These are phyloP conservation scores for Chlamydomonas reinhardtii DNA, from an alignment of 163 green algal genomes.

Conservation along the genomic window DNA sequence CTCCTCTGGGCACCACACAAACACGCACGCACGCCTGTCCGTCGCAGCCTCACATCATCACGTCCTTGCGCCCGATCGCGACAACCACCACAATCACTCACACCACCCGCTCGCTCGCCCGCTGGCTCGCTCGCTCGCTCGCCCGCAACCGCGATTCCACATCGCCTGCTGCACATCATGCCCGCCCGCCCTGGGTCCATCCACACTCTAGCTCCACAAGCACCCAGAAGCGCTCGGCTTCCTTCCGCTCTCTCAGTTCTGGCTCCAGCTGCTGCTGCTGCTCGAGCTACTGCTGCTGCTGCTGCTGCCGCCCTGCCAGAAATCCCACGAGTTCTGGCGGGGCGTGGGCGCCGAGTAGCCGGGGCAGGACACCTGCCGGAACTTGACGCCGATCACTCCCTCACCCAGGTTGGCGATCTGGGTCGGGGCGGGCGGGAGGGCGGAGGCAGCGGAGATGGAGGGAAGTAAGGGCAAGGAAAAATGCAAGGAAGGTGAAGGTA, in stretches of 20 bases:
- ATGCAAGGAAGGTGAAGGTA: not conserved
- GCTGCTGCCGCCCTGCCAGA: constrained; percentile 12
- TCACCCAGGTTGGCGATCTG: constrained; percentile 13
- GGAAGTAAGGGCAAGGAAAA: not conserved
- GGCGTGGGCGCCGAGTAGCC: constrained; percentile 54
- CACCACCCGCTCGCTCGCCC: too few species aligned
- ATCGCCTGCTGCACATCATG: too few species aligned
- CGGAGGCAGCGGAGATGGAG: not conserved
- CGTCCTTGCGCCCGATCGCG: too few species aligned
- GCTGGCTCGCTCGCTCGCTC: too few species aligned
- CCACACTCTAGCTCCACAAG: too few species aligned
- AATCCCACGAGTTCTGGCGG: constrained; percentile 5
- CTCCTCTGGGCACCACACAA: too few species aligned
- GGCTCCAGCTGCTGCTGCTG: not conserved
- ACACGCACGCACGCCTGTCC: too few species aligned
- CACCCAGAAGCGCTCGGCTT: too few species aligned
- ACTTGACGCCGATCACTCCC: constrained; percentile 25
- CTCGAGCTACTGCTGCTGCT: not conserved
- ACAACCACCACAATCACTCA: too few species aligned
- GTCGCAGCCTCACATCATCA: too few species aligned
- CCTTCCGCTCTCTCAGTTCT: not conserved
- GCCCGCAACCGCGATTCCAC: too few species aligned
- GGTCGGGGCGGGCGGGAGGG: not conserved
- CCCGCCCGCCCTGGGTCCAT: too few species aligned
- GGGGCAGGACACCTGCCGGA: constrained; percentile 43